Evolutionary conservation across 176 grass and related monocot species (phyloP).

Genomic region (Zoysia japonica): DNA sequence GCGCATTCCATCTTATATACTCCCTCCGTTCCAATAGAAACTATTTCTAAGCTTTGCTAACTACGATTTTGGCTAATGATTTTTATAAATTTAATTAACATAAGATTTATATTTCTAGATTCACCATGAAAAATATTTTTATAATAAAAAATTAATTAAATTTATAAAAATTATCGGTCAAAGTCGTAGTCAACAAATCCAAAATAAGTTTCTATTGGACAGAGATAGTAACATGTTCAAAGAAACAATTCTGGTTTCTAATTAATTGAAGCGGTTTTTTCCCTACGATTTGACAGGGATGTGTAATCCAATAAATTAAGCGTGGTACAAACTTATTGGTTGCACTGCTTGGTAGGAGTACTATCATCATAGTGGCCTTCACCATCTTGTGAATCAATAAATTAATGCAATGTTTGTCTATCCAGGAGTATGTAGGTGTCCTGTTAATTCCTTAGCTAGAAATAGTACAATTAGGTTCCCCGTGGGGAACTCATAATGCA

Average conservation of each 20-base stretch:
- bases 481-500: neutral
- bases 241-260: constrained; percentile 19
- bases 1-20: too few species aligned
- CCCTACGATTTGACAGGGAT: constrained; percentile 34
- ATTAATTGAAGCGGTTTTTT: constrained; percentile 10
- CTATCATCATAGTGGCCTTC: neutral
- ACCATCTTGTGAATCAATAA: neutral
- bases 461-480: constrained; percentile 24
- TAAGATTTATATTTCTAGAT: too few species aligned
- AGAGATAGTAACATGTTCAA: neutral
- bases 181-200: too few species aligned
- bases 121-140: too few species aligned
- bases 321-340: neutral
- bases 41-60: too few species aligned
- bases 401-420: neutral
- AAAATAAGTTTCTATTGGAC: too few species aligned
- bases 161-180: too few species aligned
- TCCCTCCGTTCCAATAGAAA: too few species aligned
- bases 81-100: too few species aligned
- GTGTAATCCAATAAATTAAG: constrained; percentile 43
- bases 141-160: too few species aligned
- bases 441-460: constrained; percentile 12
- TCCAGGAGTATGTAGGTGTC: neutral
- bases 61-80: too few species aligned
- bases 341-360: neutral